Evolutionary conservation across 352 stramenopile species (phyloP).

Genomic region (Nothophytophthora sp.): DNA sequence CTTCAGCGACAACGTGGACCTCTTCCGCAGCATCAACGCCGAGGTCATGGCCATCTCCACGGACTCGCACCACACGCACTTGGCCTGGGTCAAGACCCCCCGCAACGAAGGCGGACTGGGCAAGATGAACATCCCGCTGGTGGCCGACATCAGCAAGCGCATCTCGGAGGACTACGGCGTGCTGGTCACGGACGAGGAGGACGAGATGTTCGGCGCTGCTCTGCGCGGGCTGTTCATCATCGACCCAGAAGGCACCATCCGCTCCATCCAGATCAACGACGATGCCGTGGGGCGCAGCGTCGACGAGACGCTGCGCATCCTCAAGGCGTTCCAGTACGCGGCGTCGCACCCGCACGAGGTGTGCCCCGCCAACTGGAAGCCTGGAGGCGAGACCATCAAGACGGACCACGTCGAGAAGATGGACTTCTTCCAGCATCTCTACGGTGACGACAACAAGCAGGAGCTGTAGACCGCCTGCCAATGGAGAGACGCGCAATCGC

Average conservation of each 20-base stretch:
- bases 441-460: slow-evolving; percentile 58
- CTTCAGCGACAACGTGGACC: slow-evolving; percentile 72
- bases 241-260: slow-evolving; percentile 80
- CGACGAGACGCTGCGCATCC: slow-evolving; percentile 80
- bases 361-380: slow-evolving; percentile 87
- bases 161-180: slow-evolving; percentile 87
- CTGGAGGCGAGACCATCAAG: slow-evolving; percentile 83
- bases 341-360: slow-evolving; percentile 79
- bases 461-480: slow-evolving; percentile 40
- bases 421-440: slow-evolving; percentile 86
- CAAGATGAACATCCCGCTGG: slow-evolving; percentile 84
- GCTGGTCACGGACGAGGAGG: slow-evolving; percentile 79
- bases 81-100: slow-evolving; percentile 84
- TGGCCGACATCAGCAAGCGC: slow-evolving; percentile 83
- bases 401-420: slow-evolving; percentile 83
- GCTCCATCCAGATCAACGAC: slow-evolving; percentile 87
- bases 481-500: no score
- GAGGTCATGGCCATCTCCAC: slow-evolving; percentile 83
- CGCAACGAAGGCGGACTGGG: slow-evolving; percentile 73
- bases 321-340: slow-evolving; percentile 87
- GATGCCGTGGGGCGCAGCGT: slow-evolving; percentile 81
- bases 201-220: slow-evolving; percentile 78
- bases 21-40: slow-evolving; percentile 79
- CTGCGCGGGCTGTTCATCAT: slow-evolving; percentile 86
- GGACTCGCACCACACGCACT: slow-evolving; percentile 84